Conservation (phyloP, 2,329 filamentous ascomycete species). For the Aspergillus quadricinctus region DNA sequence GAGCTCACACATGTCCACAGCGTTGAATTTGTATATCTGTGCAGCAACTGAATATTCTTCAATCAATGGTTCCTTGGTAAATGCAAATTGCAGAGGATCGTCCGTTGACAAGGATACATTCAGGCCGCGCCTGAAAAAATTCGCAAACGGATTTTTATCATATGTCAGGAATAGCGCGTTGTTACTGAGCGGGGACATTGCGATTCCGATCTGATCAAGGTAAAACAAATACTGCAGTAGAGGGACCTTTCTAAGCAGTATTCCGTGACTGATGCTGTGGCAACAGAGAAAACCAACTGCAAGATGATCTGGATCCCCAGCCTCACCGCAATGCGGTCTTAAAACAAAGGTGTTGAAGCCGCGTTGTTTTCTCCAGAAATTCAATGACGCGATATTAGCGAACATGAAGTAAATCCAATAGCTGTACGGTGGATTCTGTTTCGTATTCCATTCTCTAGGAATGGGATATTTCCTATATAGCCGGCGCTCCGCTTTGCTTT, state of each 20-base stretch:
- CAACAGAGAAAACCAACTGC: conserved; percentile 87
- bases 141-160: conserved; percentile 91
- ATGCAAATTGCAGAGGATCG: conserved; percentile 95
- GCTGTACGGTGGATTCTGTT: conserved; percentile 95
- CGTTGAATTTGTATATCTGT: conserved; percentile 95
- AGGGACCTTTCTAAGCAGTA: conserved; percentile 88
- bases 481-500: conserved; percentile 91
- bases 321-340: conserved; percentile 92
- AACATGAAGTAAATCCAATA: conserved; percentile 99
- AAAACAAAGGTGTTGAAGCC: conserved; percentile 95
- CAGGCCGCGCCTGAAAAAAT: conserved; percentile 89
- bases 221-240: conserved; percentile 97
- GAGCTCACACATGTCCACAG: conserved; percentile 97
- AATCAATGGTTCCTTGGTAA: conserved; percentile 95
- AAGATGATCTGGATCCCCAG: conserved; percentile 92
- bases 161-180: conserved; percentile 96
- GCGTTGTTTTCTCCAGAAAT: conserved; percentile 82
- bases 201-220: conserved; percentile 94
- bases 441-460: conserved; percentile 81
- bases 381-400: conserved; percentile 87
- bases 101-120: conserved; percentile 97
- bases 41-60: conserved; percentile 97
- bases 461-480: conserved; percentile 95
- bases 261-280: conserved; percentile 94
- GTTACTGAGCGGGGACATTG: conserved; percentile 98